Conservation (phyloP, 306 rosid genomes). For the Glycine latifolia region DNA sequence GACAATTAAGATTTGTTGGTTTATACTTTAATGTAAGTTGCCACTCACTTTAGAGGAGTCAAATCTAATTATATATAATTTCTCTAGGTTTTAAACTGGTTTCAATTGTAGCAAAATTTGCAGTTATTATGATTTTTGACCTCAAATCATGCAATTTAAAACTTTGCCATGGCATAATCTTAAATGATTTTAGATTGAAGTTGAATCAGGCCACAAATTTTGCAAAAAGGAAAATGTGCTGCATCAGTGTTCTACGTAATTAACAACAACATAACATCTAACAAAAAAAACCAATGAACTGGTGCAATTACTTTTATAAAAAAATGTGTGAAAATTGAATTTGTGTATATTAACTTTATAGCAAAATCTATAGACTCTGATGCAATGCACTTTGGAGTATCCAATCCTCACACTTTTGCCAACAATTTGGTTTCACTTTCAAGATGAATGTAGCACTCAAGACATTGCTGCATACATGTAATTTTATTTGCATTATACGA, state of each 20-base stretch:
- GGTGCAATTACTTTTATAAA: not conserved
- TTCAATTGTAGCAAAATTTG: not conserved
- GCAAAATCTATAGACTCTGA: not conserved
- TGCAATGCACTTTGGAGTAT: not conserved
- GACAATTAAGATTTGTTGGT: too few species aligned
- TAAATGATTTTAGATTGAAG: not conserved
- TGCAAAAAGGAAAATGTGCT: too few species aligned
- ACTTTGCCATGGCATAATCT: not conserved
- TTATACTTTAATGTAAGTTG: too few species aligned
- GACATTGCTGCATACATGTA: not conserved
- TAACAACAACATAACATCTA: not conserved
- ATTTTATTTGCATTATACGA: not conserved
- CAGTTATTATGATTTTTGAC: not conserved
- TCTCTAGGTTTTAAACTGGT: not conserved
- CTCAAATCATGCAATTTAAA: not conserved
- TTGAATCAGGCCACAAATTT: not conserved
- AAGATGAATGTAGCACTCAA: not conserved
- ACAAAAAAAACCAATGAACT: not conserved
- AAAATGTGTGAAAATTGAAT: not conserved
- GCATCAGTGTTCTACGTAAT: not conserved
- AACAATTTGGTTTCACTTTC: conserved; percentile 2
- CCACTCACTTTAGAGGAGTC: too few species aligned
- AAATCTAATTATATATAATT: too few species aligned
- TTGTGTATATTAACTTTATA: not conserved
- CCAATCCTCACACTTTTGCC: not conserved